Conservation (phyloP, 2,329 filamentous ascomycete genomes). For the Penicillium expansum region DNA sequence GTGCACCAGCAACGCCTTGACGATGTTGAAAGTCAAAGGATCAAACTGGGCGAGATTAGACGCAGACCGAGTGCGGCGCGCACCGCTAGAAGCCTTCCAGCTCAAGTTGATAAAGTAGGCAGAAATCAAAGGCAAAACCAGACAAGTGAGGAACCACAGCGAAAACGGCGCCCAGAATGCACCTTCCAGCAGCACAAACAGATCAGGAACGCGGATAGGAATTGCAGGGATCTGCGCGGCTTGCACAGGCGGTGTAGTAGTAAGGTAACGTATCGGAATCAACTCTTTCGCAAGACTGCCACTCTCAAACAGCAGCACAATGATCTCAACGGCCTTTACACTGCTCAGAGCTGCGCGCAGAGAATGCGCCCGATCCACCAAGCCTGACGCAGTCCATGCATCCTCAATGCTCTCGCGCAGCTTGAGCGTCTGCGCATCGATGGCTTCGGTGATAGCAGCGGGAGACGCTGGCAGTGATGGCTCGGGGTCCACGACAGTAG, state of each 20-base stretch:
- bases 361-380: conserved; percentile 53
- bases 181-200: conserved; percentile 72
- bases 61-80: conserved; percentile 26
- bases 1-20: conserved; percentile 78
- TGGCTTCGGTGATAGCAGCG: conserved; percentile 59
- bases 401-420: conserved; percentile 36
- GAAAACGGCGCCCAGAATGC: conserved; percentile 81
- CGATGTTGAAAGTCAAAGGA: conserved; percentile 84
- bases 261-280: conserved; percentile 68
- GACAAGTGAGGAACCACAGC: conserved; percentile 71
- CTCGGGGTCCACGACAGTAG: conserved; percentile 5
- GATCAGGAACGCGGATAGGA: conserved; percentile 70
- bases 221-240: conserved; percentile 57
- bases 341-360: conserved; percentile 68
- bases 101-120: conserved; percentile 93
- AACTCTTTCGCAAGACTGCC: conserved; percentile 67
- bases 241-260: conserved; percentile 65
- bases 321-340: conserved; percentile 66
- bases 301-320: conserved; percentile 67
- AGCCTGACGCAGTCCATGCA: conserved; percentile 36
- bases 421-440: conserved; percentile 61
- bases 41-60: conserved; percentile 56
- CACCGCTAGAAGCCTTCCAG: conserved; percentile 43
- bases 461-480: conserved; percentile 39
- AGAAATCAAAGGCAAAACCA: conserved; percentile 65